Conservation (phyloP, 208 protist genomes). For the Trypanosoma congolense region DNA sequence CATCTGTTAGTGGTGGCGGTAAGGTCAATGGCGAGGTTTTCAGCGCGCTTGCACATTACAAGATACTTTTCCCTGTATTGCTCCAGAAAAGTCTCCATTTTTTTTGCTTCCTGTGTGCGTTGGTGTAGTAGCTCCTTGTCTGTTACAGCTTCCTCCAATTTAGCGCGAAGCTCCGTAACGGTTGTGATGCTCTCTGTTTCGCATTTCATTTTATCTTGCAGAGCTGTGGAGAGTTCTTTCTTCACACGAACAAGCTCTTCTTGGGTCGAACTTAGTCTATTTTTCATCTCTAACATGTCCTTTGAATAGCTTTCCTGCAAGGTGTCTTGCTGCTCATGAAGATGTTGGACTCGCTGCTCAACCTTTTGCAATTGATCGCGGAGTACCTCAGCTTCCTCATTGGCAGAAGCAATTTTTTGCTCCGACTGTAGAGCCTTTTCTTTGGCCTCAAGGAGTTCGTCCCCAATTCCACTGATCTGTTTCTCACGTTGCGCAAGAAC, state of each 20-base stretch:
- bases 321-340: slow-evolving; percentile 50
- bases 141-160: slow-evolving; percentile 36
- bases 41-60: slow-evolving; percentile 37
- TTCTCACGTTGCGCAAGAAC: slow-evolving; percentile 70
- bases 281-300: slow-evolving; percentile 53
- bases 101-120: slow-evolving; percentile 23
- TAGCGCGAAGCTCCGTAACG: slow-evolving; percentile 36
- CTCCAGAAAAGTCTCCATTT: slow-evolving; percentile 30
- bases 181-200: slow-evolving; percentile 33
- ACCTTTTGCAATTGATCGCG: slow-evolving; percentile 42
- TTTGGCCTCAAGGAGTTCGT: slow-evolving; percentile 26
- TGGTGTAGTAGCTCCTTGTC: slow-evolving; percentile 38
- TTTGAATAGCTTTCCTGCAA: slow-evolving; percentile 54
- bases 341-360: slow-evolving; percentile 42
- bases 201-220: slow-evolving; percentile 42
- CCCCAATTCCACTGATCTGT: slow-evolving; percentile 36
- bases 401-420: slow-evolving; percentile 49
- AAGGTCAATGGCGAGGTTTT: slow-evolving; percentile 62
- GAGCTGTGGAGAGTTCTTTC: slow-evolving; percentile 37
- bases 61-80: slow-evolving; percentile 42
- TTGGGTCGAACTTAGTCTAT: slow-evolving; percentile 47
- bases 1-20: slow-evolving; percentile 47
- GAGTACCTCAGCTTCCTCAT: slow-evolving; percentile 40
- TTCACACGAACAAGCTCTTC: slow-evolving; percentile 39
- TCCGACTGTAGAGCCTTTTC: slow-evolving; percentile 31